Percentiles rank a stretch among this genome's conserved stretches.
Evolutionary conservation across 805 yeast species (phyloP).

Genomic region (Candida yuanshanica): DNA sequence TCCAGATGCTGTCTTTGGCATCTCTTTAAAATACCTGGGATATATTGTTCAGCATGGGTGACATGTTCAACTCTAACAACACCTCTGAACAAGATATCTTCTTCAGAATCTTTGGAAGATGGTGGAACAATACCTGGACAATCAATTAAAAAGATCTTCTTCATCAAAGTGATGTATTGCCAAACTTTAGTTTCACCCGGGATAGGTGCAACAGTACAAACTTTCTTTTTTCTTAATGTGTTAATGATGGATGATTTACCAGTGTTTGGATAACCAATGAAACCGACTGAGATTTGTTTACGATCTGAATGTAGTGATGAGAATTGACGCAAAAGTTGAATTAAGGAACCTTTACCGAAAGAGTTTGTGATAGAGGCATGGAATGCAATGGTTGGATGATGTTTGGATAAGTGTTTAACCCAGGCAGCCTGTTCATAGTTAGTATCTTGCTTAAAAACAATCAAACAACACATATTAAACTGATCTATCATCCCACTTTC

Average conservation of each 20-base stretch:
- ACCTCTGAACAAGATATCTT: constrained; percentile 91
- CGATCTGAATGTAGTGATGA: constrained; percentile 87
- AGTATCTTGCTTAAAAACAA: constrained; percentile 10
- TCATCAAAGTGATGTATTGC: constrained; percentile 98
- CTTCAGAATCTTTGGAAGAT: constrained; percentile 77
- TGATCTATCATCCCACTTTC: background rate
- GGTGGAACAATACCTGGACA: constrained; percentile 99
- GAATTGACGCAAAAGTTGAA: constrained; percentile 89
- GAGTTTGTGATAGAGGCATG: constrained; percentile 97
- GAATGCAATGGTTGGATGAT: constrained; percentile 92
- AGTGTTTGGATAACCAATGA: constrained; percentile 97
- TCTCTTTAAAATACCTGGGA: constrained; percentile 77
- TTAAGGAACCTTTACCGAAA: constrained; percentile 94
- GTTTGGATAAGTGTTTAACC: constrained; percentile 92
- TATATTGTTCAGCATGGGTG: constrained; percentile 89
- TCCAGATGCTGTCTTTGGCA: constrained; percentile 89
- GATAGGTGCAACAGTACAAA: constrained; percentile 94
- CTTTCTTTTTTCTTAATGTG: constrained; percentile 90
- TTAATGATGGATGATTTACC: constrained; percentile 96
- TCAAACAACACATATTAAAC: background rate
- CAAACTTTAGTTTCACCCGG: constrained; percentile 99
- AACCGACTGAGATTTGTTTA: constrained; percentile 94
- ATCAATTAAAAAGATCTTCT: constrained; percentile 89
- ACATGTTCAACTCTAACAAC: constrained; percentile 99
- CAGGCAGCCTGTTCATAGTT: constrained; percentile 77